Evolutionary conservation across 1,139 yeast genomes (phyloP).

Genomic region (Taphrina betulina): DNA sequence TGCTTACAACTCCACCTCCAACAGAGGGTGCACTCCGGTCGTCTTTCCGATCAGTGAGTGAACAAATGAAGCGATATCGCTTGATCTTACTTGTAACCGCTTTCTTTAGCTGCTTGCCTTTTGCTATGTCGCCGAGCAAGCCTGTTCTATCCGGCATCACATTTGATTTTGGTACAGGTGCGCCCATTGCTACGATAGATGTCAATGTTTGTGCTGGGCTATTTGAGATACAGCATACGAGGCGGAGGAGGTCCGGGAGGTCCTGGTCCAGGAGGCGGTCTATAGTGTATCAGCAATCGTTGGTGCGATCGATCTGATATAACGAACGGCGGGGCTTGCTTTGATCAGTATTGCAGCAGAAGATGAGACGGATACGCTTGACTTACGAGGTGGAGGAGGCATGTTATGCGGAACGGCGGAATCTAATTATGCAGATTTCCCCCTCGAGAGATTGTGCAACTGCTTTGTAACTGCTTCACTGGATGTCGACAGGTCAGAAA

Average conservation of each 20-base stretch:
- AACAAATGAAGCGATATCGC: background rate
- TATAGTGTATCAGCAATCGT: slow-evolving; percentile 24
- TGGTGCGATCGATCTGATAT: too few species aligned
- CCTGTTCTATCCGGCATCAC: slow-evolving; percentile 58
- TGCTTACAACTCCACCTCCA: slow-evolving; percentile 46
- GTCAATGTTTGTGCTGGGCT: too few species aligned
- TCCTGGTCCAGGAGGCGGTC: slow-evolving; percentile 43
- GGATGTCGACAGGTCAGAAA: too few species aligned
- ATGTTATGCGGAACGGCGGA: too few species aligned
- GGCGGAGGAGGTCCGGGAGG: slow-evolving; percentile 45
- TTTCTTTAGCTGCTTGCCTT: slow-evolving; percentile 72
- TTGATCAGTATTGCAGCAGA: too few species aligned
- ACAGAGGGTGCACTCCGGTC: slow-evolving; percentile 63
- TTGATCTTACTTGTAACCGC: slow-evolving; percentile 59
- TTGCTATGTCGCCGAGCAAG: slow-evolving; percentile 77
- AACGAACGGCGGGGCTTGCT: too few species aligned
- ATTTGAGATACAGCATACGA: slow-evolving; percentile 39
- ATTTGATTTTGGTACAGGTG: slow-evolving; percentile 40
- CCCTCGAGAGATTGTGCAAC: too few species aligned
- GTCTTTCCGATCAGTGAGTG: too few species aligned
- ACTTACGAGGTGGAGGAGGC: too few species aligned
- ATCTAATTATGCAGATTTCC: too few species aligned
- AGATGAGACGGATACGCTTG: too few species aligned
- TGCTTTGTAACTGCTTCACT: too few species aligned
- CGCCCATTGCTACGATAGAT: slow-evolving; percentile 39